phyloP scores from a whole-genome alignment of 2,329 filamentous ascomycete species.

The Colletotrichum salicis region DNA sequence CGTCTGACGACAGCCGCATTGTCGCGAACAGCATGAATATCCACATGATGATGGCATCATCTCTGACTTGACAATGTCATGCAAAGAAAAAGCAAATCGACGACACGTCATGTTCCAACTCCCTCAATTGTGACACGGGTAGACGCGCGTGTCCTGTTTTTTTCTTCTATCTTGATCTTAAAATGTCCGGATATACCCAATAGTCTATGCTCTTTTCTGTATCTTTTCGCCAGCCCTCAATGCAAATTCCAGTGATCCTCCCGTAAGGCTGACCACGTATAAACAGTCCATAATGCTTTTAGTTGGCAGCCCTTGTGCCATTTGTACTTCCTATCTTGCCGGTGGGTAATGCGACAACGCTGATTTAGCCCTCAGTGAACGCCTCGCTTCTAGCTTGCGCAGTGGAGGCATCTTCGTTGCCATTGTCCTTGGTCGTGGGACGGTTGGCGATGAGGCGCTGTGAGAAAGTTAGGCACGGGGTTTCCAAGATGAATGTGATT shows the following conservation, averaged over 20 bases:
- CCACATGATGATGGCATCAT: neutral
- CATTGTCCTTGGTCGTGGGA: slow-evolving; percentile 50
- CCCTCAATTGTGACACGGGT: slow-evolving; percentile 1
- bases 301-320: slow-evolving; percentile 1
- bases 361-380: slow-evolving; percentile 50
- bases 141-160: neutral
- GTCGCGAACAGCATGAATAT: neutral
- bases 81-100: neutral
- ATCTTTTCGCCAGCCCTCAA: slow-evolving; percentile 12
- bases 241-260: slow-evolving; percentile 17
- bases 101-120: neutral
- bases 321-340: neutral
- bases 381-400: slow-evolving; percentile 54
- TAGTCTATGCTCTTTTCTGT: slow-evolving; percentile 27
- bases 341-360: neutral
- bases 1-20: neutral
- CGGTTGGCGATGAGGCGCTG: slow-evolving; percentile 65
- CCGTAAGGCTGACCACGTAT: slow-evolving; percentile 20
- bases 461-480: neutral
- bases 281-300: slow-evolving; percentile 14
- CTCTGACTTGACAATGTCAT: neutral
- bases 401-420: slow-evolving; percentile 38
- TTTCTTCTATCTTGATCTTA: slow-evolving; percentile 21
- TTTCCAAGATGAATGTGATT: neutral
- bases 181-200: slow-evolving; percentile 20